Percentiles rank a stretch among this genome's conserved stretches.
These are phyloP conservation scores for Venturia oleaginea DNA, from an alignment of 2,329 filamentous ascomycete species.

Conservation along the genomic window DNA sequence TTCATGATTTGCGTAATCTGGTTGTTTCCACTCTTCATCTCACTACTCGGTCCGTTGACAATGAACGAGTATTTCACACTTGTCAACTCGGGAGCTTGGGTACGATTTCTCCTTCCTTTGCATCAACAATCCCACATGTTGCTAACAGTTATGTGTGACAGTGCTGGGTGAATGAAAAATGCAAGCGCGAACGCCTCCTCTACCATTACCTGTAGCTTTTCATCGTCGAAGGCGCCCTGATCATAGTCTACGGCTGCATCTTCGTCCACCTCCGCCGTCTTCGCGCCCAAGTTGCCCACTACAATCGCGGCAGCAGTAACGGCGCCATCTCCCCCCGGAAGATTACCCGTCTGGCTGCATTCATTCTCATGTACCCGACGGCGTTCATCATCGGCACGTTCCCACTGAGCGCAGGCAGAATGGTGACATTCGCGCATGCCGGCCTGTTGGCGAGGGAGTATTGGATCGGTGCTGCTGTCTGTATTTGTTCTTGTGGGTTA, in stretches of 20 bases:
- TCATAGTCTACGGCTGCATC: conserved; percentile 33
- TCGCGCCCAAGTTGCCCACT: conserved; percentile 23
- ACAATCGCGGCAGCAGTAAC: background rate
- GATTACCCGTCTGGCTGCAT: background rate
- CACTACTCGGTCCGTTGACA: conserved; percentile 37
- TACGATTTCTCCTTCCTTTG: too few relatives aligned
- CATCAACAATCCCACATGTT: too few relatives aligned
- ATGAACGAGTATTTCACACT: conserved; percentile 33
- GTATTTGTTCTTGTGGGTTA: background rate
- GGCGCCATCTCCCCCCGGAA: background rate
- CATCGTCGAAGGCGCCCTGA: conserved; percentile 42
- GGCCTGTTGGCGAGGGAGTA: background rate
- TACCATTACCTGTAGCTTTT: conserved; percentile 48
- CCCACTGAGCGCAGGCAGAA: conserved; percentile 53
- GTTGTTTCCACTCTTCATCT: conserved; percentile 37
- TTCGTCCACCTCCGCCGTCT: conserved; percentile 9
- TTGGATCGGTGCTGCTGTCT: conserved; percentile 1
- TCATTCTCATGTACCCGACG: conserved; percentile 54
- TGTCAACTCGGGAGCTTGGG: conserved; percentile 43
- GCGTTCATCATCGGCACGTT: conserved; percentile 59
- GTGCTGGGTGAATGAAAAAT: conserved; percentile 42
- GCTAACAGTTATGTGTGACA: conserved; percentile 17
- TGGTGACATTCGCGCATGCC: conserved; percentile 21
- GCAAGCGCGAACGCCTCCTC: conserved; percentile 39
- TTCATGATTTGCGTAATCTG: conserved; percentile 36